Base-by-base conservation (phyloP, 169 alveolate genomes). In the Babesia bovis region DNA sequence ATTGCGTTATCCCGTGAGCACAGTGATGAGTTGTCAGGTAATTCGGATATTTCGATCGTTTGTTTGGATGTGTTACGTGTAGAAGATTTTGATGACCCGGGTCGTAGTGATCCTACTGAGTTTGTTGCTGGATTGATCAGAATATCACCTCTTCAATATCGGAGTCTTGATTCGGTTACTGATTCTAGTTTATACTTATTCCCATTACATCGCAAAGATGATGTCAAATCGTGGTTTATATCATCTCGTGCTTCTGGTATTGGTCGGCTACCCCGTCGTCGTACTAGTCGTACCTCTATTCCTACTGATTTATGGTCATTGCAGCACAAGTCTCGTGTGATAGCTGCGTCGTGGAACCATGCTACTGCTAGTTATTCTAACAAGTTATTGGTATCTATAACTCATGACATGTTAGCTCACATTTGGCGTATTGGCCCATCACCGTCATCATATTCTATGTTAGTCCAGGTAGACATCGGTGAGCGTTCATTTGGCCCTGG, bases 361-460 rank as follows among this genome's bases (percentile, higher is more conserved):
- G 69, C 35, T 0, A 2, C 69, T 2, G 12, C 82, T 4, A 33
- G 83, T 19, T 17, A 47, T 3, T 25, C 33, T 19, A 5, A 67
- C 49, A 67, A 68, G 58, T 55, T 78, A 33, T 72, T 78, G 63
- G 77, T 68, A 32, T 41, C 87, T 15, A 28, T 78, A 25, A 49
- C 83, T 10, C 28, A 19, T 44, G 44, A 49, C n/a, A 63, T 65
- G 75, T 55, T 78, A 51, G 87, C 87, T 0, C 53, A 68, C 52
- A 49, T 78, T 7, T 78, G 87, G 87, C 74, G 82, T 25, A 26
- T 63, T 25, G 73, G 73, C 7, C 47, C 73, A 9, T 4, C 73
- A 19, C n/a, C 17, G 38, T 15, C 61, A 17, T 12, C 28, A 10
- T 32, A 21, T 30, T 44, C 35, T 9, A 12, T 63, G 50, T 26